Evolutionary conservation across 1,284 basidiomycete genomes (phyloP).

Genomic region (Mrakiaceae sp.): DNA sequence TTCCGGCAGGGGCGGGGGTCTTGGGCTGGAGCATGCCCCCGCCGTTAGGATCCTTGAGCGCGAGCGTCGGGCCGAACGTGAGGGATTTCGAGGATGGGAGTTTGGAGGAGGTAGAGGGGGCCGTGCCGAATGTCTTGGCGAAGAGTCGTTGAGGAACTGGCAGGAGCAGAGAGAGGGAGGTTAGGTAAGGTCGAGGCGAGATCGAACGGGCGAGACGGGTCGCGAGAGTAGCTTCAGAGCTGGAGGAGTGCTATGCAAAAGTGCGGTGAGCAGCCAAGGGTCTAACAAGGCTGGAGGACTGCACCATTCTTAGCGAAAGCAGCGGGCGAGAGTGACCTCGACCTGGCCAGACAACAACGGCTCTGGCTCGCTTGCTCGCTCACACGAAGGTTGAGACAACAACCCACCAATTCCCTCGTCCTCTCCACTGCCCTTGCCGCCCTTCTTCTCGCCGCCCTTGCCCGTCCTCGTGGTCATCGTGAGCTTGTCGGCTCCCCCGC

Average conservation of each 20-base stretch:
- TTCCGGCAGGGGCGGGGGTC: background rate
- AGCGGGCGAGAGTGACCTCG: too few relatives aligned
- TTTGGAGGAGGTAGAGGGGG: background rate
- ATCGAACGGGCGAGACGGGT: too few relatives aligned
- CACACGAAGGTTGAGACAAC: too few relatives aligned
- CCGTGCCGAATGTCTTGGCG: background rate
- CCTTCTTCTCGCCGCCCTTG: slow-evolving; percentile 2
- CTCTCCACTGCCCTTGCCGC: slow-evolving; percentile 3
- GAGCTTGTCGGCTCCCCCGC: background rate
- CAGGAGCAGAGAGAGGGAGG: background rate
- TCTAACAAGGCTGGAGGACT: too few relatives aligned
- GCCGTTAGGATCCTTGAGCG: background rate
- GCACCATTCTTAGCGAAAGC: too few relatives aligned
- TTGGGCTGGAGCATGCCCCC: background rate
- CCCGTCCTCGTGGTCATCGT: slow-evolving; percentile 6
- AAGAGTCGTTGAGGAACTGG: slow-evolving; percentile 3
- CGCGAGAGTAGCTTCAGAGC: too few relatives aligned
- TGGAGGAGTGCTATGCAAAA: too few relatives aligned
- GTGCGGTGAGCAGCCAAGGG: too few relatives aligned
- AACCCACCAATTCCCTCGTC: slow-evolving; percentile 1
- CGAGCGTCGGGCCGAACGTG: slow-evolving; percentile 2
- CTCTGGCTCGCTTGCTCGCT: too few relatives aligned
- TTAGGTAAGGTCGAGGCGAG: too few relatives aligned
- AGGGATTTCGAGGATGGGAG: slow-evolving; percentile 3
- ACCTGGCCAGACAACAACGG: too few relatives aligned